Percentiles rank a stretch among this genome's conserved stretches.
phyloP scores from a whole-genome alignment of 495 filamentous ascomycete genomes.

The Platismatia glauca region DNA sequence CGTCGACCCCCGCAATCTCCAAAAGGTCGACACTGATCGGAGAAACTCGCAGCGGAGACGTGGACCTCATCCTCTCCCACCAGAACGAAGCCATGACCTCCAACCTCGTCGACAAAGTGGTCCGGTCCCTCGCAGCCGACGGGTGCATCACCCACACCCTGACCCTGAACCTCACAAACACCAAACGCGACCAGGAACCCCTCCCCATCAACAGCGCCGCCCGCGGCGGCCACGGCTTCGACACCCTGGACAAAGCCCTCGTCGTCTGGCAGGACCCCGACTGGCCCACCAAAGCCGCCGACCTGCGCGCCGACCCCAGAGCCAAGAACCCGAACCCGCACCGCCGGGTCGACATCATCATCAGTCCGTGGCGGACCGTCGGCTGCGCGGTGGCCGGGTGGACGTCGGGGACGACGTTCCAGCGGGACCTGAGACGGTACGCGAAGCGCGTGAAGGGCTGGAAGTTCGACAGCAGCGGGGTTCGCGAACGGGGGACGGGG shows the following conservation, averaged over 20 bases:
- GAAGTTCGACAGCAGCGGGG: slow-evolving; percentile 88
- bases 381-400: slow-evolving; percentile 85
- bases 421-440: slow-evolving; percentile 75
- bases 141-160: slow-evolving; percentile 79
- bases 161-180: slow-evolving; percentile 53
- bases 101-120: slow-evolving; percentile 56
- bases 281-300: slow-evolving; percentile 36
- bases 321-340: slow-evolving; percentile 64
- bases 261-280: slow-evolving; percentile 86
- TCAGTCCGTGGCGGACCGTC: slow-evolving; percentile 76
- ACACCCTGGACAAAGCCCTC: slow-evolving; percentile 82
- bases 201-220: slow-evolving; percentile 40
- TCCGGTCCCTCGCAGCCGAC: slow-evolving; percentile 56
- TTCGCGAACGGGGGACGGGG: slow-evolving; percentile 57
- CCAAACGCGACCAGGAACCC: slow-evolving; percentile 62
- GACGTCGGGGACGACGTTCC: slow-evolving; percentile 82
- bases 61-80: slow-evolving; percentile 80
- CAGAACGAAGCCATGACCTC: slow-evolving; percentile 57
- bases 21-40: not conserved
- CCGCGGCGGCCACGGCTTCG: slow-evolving; percentile 54
- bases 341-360: slow-evolving; percentile 86
- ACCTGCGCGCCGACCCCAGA: slow-evolving; percentile 28
- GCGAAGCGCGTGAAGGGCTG: slow-evolving; percentile 61
- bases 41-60: slow-evolving; percentile 51
- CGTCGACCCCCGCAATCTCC: not conserved